Percentiles rank a stretch among this genome's conserved stretches.
These are phyloP conservation scores for Coelastrella sp. DNA, from an alignment of 139 green algal species.

Conservation along the genomic window DNA sequence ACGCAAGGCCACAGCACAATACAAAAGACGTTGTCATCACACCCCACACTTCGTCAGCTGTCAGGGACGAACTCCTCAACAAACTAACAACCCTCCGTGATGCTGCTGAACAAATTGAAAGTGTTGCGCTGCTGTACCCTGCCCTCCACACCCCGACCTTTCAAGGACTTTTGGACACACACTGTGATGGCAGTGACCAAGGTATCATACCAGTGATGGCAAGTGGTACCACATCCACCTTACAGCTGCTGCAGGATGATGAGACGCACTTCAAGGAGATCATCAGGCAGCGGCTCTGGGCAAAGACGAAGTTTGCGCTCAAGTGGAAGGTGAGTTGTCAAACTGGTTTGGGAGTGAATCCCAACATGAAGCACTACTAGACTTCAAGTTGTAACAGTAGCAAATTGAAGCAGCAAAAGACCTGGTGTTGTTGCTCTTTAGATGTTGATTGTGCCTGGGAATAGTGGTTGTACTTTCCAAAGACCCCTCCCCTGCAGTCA, in stretches of 20 bases:
- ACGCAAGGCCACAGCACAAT: neutral
- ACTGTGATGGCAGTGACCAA: neutral
- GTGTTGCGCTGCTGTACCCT: conserved; percentile 35
- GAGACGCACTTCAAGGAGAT: neutral
- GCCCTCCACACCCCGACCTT: conserved; percentile 24
- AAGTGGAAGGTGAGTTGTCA: conserved; percentile 9
- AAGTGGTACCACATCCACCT: too few relatives aligned
- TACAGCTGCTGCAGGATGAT: neutral
- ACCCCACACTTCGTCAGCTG: neutral
- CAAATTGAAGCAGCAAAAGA: too few relatives aligned
- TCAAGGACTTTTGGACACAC: neutral
- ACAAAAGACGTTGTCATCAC: neutral
- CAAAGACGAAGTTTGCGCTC: neutral
- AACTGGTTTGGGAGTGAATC: neutral
- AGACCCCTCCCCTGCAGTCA: too few relatives aligned
- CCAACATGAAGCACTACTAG: neutral
- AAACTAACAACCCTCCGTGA: neutral
- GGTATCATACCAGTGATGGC: neutral
- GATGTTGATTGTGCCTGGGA: too few relatives aligned
- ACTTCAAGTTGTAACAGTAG: neutral
- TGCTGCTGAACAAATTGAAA: conserved; percentile 10
- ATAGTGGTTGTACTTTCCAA: too few relatives aligned
- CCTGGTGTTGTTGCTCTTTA: too few relatives aligned
- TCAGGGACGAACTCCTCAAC: neutral
- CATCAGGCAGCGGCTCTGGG: neutral